These are phyloP conservation scores for Albugo laibachii DNA, from an alignment of 352 stramenopile species.

Conservation along the genomic window DNA sequence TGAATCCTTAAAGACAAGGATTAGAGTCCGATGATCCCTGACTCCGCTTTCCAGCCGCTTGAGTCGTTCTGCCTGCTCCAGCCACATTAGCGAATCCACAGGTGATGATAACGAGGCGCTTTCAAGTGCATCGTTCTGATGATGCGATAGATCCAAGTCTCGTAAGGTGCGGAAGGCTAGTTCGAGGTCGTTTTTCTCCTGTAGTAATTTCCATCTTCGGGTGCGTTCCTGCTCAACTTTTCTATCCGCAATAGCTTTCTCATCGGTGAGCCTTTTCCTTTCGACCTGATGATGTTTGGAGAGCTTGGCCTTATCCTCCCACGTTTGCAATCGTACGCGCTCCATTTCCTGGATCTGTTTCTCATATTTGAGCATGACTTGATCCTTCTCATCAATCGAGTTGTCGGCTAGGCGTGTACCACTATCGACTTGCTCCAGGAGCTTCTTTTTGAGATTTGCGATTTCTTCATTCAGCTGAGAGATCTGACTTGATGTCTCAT, in stretches of 20 bases:
- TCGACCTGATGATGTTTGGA: constrained; percentile 77
- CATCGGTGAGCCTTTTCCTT: constrained; percentile 53
- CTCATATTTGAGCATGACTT: constrained; percentile 74
- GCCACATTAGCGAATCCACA: constrained; percentile 11
- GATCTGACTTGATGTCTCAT: constrained; percentile 82
- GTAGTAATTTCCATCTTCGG: constrained; percentile 65
- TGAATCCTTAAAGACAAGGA: constrained; percentile 66
- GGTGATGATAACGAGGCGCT: not conserved
- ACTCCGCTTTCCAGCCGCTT: constrained; percentile 37
- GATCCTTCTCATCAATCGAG: constrained; percentile 45
- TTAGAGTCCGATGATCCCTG: constrained; percentile 63
- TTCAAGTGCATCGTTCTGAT: constrained; percentile 8
- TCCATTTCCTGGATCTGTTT: constrained; percentile 84
- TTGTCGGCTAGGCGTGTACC: constrained; percentile 36
- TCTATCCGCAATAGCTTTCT: constrained; percentile 57
- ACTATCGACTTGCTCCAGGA: constrained; percentile 46
- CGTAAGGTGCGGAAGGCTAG: constrained; percentile 52
- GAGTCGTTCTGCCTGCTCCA: constrained; percentile 32
- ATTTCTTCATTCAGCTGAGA: constrained; percentile 83
- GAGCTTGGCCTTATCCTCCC: constrained; percentile 72
- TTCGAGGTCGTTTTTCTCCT: constrained; percentile 70
- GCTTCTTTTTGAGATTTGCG: constrained; percentile 68
- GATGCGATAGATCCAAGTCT: constrained; percentile 23
- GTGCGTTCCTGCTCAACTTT: constrained; percentile 63
- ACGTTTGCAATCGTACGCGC: constrained; percentile 61